Base-by-base conservation (phyloP, 257 asterid species). In the Solanum bulbocastanum region DNA sequence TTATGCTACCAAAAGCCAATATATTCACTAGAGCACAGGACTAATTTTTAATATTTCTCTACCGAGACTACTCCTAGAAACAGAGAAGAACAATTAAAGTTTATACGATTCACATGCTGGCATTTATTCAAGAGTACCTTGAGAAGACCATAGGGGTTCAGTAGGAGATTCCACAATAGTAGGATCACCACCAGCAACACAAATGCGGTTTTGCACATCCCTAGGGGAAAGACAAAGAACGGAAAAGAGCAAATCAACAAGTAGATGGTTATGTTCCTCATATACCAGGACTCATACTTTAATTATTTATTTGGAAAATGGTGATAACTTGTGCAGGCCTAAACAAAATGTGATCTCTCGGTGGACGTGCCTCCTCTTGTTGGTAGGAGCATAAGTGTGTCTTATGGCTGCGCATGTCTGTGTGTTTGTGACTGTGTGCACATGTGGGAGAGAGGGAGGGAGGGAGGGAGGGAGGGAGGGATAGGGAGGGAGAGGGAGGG, bases 71-170 rank as follows among this genome's bases (percentile, higher is more conserved):
- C 42, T 42, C 30, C 62, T 78, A 33, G 84, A 78, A 78, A 78
- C 13, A 35, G 68, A 81, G 42, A 62, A 36, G 35, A 25, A 30
- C 40, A 81, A 30, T 68, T 18, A 74, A 65, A 83, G 42, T n/a
- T 33, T 52, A 44, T 74, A 58, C 84, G 36, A 76, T 66, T 73
- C 88, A 85, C 87, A 52, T 44, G 58, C 65, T 81, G 46, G 83
- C 85, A 76, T 25, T 72, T 85, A 56, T 60, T 32, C 33, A 83
- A 25, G 52, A 65, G 87, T 92, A 97, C 99, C 99, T 96, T 97
- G 95, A 85, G 94, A 93, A 69, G 99, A 97, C 99, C 99, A 97
- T 94, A 93, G 96, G 83, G 99, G 99, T 92, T 97, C 99, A 89
- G 94, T 92, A 84, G 98, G 98, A 89, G 99, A 95, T 91, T 97